Conservation (phyloP, 2,329 filamentous ascomycete species). For the Nemania sp. region DNA sequence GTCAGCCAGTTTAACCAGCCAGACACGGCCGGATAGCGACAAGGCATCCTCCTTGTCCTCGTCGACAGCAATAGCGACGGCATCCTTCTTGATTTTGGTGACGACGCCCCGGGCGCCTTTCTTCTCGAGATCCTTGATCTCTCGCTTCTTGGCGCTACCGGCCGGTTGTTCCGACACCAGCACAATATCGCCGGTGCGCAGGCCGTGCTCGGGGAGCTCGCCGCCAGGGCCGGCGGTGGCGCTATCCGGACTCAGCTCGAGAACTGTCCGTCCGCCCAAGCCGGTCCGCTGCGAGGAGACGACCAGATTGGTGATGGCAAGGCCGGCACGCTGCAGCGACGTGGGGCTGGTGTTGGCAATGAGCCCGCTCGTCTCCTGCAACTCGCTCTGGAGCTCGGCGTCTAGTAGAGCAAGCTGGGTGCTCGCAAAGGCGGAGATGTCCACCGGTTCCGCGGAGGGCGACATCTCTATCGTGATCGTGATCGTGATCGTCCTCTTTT, state of each 20-base stretch:
- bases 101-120: slow-evolving; percentile 79
- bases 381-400: slow-evolving; percentile 77
- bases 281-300: slow-evolving; percentile 85
- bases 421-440: slow-evolving; percentile 76
- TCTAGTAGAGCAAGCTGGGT: slow-evolving; percentile 78
- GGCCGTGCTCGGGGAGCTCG: slow-evolving; percentile 78
- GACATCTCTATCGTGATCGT: slow-evolving; percentile 51
- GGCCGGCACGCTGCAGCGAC: slow-evolving; percentile 79
- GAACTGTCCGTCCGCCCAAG: slow-evolving; percentile 87
- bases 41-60: slow-evolving; percentile 67
- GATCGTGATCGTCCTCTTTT: too few relatives aligned
- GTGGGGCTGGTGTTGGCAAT: slow-evolving; percentile 76
- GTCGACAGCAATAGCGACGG: slow-evolving; percentile 76
- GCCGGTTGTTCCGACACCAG: slow-evolving; percentile 79
- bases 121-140: slow-evolving; percentile 76
- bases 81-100: slow-evolving; percentile 68
- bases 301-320: slow-evolving; percentile 81
- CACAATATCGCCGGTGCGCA: slow-evolving; percentile 83
- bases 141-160: slow-evolving; percentile 77
- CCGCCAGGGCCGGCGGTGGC: slow-evolving; percentile 63
- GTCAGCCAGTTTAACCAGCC: slow-evolving; percentile 75
- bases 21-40: slow-evolving; percentile 63
- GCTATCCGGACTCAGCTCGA: slow-evolving; percentile 82
- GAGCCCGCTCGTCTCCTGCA: slow-evolving; percentile 75
- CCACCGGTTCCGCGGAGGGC: slow-evolving; percentile 58